Base-by-base conservation (phyloP, 805 yeast species). In the Sugiyamaella smithiae region DNA sequence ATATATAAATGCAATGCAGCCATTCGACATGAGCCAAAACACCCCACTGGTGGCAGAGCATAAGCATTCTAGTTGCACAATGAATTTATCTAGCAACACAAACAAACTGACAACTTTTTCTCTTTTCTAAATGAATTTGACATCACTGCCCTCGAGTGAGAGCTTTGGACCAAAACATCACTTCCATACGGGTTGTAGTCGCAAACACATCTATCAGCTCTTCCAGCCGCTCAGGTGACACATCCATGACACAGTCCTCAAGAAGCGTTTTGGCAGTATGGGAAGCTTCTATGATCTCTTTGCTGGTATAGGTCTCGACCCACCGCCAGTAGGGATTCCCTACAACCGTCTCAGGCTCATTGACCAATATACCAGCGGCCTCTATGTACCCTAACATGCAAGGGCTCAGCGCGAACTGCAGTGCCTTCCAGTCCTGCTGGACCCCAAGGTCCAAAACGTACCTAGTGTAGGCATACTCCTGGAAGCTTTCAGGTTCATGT, bases 301-400 rank as follows among this genome's bases (percentile, higher is more conserved):
- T 79, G 1, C 82, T 71, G 3, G 72, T 62, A 63, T 87, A 87
- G 48, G 80, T 83, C 16, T 68, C 71, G 14, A 85, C 60, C 95
- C 95, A 86, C 7, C 72, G 43, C 50, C 59, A 59, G 49, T 65
- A 49, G 55, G 54, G 57, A 52, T 66, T 64, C 20, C 58, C 60
- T 1, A 49, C 50, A 8, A 51, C 50, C 17, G 62, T 44, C 16
- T 44, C 41, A 1, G 59, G 57, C 22, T 64, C 68, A 5, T 62
- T 63, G 2, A 62, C 57, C 8, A 68, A 65, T 3, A 67, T 62
- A 3, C 70, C 61, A 4, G 69, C 68, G 19, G 79, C 77, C 1
- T 89, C 88, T 42, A 76, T 72, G 61, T 84, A 84, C 1, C 95
- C 95, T 61, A 81, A 75, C 43, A 85, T 65, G 63, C 95, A 86